A percentile compares a stretch with the other conserved stretches of the same genome.
These are phyloP conservation scores for Hydrangea macrophylla DNA, from an alignment of 148 eudicot species.

Conservation along the genomic window DNA sequence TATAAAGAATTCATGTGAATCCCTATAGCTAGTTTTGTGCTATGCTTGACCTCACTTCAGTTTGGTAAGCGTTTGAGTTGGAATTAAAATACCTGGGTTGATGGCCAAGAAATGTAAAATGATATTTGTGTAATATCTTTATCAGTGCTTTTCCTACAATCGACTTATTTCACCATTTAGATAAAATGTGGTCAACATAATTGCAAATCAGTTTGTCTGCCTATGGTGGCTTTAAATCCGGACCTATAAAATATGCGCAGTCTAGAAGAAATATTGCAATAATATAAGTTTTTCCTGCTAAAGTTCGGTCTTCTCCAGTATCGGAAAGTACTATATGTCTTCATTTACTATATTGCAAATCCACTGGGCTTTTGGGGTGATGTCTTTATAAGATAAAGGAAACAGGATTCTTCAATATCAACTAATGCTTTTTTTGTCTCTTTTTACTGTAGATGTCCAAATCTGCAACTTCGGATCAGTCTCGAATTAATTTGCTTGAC, in stretches of 20 bases:
- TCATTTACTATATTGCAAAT: conserved; percentile 5
- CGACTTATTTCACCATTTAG: too few species aligned
- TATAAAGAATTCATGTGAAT: too few species aligned
- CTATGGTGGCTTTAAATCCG: neutral
- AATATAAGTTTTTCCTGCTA: neutral
- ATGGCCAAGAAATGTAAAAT: too few species aligned
- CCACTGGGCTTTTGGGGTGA: conserved; percentile 5
- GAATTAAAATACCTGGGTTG: too few species aligned
- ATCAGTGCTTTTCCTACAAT: too few species aligned
- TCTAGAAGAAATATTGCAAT: neutral
- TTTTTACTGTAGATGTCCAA: conserved; percentile 81
- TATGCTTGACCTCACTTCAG: too few species aligned
- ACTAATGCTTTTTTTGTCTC: conserved; percentile 8
- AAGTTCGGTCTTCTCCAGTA: neutral
- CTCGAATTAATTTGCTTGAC: conserved; percentile 90
- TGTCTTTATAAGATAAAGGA: conserved; percentile 4
- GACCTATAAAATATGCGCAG: neutral
- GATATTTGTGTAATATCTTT: too few species aligned
- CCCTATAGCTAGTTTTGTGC: too few species aligned
- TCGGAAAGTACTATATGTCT: neutral
- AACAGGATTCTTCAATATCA: neutral
- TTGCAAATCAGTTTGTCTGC: neutral
- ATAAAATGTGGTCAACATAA: too few species aligned
- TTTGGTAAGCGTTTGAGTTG: too few species aligned
- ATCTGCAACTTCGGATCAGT: conserved; percentile 91